phyloP scores from a whole-genome alignment of 129 eudicot genomes.

The Kitagawia praeruptora region DNA sequence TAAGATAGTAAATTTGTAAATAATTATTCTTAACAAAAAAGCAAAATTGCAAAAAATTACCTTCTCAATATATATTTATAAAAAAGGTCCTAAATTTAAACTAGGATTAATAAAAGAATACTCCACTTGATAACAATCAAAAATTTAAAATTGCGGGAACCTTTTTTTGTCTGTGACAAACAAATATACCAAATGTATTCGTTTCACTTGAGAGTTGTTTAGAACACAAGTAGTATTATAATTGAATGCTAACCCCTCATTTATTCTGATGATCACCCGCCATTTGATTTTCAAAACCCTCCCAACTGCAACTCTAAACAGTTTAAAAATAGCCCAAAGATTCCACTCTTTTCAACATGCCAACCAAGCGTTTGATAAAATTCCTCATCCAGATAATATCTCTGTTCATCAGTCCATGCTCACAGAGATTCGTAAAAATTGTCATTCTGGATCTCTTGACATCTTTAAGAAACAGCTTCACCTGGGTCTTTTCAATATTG shows the following conservation, averaged over 20 bases:
- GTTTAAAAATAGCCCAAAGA: neutral
- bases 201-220: too few species aligned
- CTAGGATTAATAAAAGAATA: too few species aligned
- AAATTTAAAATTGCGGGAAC: too few species aligned
- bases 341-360: constrained; percentile 35
- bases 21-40: too few species aligned
- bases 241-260: neutral
- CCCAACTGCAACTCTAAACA: constrained; percentile 6
- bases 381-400: constrained; percentile 31
- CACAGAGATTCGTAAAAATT: constrained; percentile 33
- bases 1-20: too few species aligned
- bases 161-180: too few species aligned
- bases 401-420: constrained; percentile 49
- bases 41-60: too few species aligned
- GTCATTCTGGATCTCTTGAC: constrained; percentile 40
- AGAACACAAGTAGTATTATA: too few species aligned
- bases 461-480: constrained; percentile 46
- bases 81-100: too few species aligned
- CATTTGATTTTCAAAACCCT: constrained; percentile 29
- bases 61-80: too few species aligned
- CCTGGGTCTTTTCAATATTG: constrained; percentile 33
- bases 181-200: too few species aligned
- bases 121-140: too few species aligned
- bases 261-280: constrained; percentile 51
- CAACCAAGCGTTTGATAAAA: constrained; percentile 58